Conservation (phyloP, 371 early-diverging fungal genomes). For the Mortierella sp. region DNA sequence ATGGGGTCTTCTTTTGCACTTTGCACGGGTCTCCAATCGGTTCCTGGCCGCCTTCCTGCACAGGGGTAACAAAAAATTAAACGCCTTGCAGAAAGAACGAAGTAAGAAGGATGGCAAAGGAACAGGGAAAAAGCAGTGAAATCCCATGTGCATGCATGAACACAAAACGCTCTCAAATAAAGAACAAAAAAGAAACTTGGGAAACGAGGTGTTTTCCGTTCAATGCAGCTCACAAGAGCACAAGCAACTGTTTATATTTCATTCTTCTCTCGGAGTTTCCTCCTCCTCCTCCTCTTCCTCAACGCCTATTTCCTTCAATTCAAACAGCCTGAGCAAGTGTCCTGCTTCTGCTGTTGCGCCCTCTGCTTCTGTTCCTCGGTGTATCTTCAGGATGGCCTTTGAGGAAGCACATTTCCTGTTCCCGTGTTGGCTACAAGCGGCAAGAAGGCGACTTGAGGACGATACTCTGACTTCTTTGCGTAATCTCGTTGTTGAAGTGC, state of each 20-base stretch:
- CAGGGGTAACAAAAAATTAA: too few species aligned
- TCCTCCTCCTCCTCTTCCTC: not conserved
- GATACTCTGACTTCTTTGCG: slow-evolving; percentile 5
- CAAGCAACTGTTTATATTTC: not conserved
- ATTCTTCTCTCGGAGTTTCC: not conserved
- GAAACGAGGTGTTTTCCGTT: too few species aligned
- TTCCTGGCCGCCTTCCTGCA: too few species aligned
- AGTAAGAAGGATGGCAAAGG: too few species aligned
- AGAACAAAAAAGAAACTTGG: too few species aligned
- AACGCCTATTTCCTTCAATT: not conserved
- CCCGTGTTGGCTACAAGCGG: slow-evolving; percentile 12
- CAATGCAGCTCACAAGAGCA: not conserved
- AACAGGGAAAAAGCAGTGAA: too few species aligned
- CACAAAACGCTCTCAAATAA: too few species aligned
- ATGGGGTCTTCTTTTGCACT: too few species aligned
- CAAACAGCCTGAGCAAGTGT: not conserved
- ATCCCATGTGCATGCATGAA: too few species aligned
- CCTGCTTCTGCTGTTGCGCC: too few species aligned
- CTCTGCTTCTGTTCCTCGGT: not conserved
- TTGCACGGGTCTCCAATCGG: too few species aligned
- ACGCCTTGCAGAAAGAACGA: too few species aligned
- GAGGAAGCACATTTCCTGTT: not conserved
- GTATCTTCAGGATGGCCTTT: not conserved
- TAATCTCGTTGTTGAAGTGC: not conserved
- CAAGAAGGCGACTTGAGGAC: slow-evolving; percentile 17